A percentile compares a stretch with the other conserved stretches of the same genome.
Evolutionary conservation across 305 asterid genomes (phyloP).

Genomic region (Nicotiana rustica): DNA sequence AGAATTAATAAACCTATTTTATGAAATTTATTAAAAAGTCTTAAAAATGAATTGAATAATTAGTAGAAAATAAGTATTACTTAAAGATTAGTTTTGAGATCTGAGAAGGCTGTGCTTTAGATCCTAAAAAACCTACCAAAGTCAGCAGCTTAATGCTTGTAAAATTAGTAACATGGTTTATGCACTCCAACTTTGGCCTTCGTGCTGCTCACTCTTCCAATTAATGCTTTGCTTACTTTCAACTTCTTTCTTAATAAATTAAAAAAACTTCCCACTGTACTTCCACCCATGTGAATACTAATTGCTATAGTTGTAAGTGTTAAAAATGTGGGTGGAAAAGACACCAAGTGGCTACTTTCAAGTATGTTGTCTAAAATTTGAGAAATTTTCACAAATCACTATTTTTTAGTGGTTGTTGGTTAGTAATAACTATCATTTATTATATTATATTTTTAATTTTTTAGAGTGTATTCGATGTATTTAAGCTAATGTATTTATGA

Average conservation of each 20-base stretch:
- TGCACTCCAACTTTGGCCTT: constrained; percentile 2
- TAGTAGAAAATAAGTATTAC: neutral
- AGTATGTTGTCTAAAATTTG: too few relatives aligned
- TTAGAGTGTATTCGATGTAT: too few relatives aligned
- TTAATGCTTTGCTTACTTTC: neutral
- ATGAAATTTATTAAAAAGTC: neutral
- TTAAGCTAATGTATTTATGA: too few relatives aligned
- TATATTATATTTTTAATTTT: too few relatives aligned
- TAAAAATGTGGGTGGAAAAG: too few relatives aligned
- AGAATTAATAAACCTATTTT: neutral
- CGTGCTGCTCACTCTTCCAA: neutral
- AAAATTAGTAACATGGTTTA: neutral
- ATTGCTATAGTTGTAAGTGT: neutral
- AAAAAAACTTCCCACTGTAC: neutral
- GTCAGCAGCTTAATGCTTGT: constrained; percentile 30
- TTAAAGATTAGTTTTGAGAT: constrained; percentile 10
- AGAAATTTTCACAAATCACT: too few relatives aligned
- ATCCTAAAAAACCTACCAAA: constrained; percentile 28
- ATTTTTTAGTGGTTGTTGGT: too few relatives aligned
- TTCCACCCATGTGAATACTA: neutral
- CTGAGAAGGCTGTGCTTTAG: constrained; percentile 17
- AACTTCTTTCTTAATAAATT: neutral
- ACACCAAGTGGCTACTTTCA: too few relatives aligned
- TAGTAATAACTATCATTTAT: too few relatives aligned
- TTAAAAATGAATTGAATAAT: neutral